These are phyloP conservation scores for Chrysosphaeria jannelii DNA, from an alignment of 2,329 filamentous ascomycete species.

Conservation along the genomic window DNA sequence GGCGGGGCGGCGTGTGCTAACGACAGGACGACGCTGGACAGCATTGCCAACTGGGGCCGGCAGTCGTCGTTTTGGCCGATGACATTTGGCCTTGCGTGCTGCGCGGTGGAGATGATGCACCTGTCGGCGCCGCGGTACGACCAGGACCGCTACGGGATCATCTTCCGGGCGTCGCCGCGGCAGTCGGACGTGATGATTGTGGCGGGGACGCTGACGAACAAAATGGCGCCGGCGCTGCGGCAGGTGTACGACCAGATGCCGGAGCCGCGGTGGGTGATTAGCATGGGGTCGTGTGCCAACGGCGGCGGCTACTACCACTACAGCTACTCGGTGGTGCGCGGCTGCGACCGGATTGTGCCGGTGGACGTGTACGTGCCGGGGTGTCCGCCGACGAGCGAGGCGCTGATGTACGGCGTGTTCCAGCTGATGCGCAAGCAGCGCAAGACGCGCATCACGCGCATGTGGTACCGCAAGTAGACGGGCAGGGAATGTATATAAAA, in stretches of 20 bases:
- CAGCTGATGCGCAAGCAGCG: constrained; percentile 42
- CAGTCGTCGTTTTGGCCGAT: constrained; percentile 70
- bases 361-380: constrained; percentile 40
- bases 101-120: constrained; percentile 82
- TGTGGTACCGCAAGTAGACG: constrained; percentile 19
- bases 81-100: constrained; percentile 71
- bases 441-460: constrained; percentile 14
- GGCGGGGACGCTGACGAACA: constrained; percentile 76
- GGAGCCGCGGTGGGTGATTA: constrained; percentile 56
- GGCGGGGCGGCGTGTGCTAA: background rate
- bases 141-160: constrained; percentile 65
- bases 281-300: constrained; percentile 42
- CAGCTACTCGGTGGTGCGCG: constrained; percentile 33
- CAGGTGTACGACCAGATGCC: constrained; percentile 94
- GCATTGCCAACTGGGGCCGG: constrained; percentile 57
- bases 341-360: constrained; percentile 33
- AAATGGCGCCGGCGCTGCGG: constrained; percentile 75
- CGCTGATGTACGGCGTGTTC: constrained; percentile 25
- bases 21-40: constrained; percentile 45
- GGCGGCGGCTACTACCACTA: constrained; percentile 49
- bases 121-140: constrained; percentile 69
- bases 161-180: constrained; percentile 65
- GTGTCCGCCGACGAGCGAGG: constrained; percentile 20
- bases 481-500: constrained; percentile 1
- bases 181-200: constrained; percentile 89